Base-by-base conservation (phyloP, 2,329 filamentous ascomycete genomes). In the Diaporthe sp. region DNA sequence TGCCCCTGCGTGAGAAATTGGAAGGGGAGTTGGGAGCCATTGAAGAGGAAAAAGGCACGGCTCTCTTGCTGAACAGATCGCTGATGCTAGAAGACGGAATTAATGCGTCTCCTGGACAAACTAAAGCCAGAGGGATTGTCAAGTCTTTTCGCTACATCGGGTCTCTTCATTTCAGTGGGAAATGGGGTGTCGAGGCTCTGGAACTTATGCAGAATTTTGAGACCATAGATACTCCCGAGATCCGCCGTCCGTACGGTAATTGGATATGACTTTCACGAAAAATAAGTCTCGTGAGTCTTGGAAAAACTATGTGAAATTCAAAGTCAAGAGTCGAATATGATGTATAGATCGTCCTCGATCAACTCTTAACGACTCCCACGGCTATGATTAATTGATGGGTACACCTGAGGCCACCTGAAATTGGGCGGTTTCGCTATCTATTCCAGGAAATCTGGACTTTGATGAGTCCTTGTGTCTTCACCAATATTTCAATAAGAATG, bases 21-120 rank as follows among this genome's bases (percentile, higher is more conserved):
- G 69, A 75, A 4, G 72, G 72, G 1, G 74, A 76, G 7, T 75
- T 75, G 34, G 76, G 73, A 42, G 7, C 2, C 17, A 28, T 17
- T 15, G 53, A 57, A 17, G 53, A 57, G 13, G 13, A 57, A 1
- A 31, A 57, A 28, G 25, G 34, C 13, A 31, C 17, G 25, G 13
- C 25, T 57, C 6, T 19, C 12, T 8, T 57, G 13, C 13, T 57
- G 25, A 8, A 57, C 7, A 19, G 6, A 13, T 53, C 22, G 53
- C 25, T 4, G 13, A 7, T 4, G 25, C 12, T 57, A 10, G 53
- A 57, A 19, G 25, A 57, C 2, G 53, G 15, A 57, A 7, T 28
- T n/a, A n/a, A n/a, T n/a, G n/a, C 25, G 4, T 19, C 13, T 8
- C 53, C 53, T 6, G 7, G 25, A 19, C 12, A 9, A 3, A 17